phyloP scores from a whole-genome alignment of 768 basidiomycete species.

The Russula griseocarnosa region DNA sequence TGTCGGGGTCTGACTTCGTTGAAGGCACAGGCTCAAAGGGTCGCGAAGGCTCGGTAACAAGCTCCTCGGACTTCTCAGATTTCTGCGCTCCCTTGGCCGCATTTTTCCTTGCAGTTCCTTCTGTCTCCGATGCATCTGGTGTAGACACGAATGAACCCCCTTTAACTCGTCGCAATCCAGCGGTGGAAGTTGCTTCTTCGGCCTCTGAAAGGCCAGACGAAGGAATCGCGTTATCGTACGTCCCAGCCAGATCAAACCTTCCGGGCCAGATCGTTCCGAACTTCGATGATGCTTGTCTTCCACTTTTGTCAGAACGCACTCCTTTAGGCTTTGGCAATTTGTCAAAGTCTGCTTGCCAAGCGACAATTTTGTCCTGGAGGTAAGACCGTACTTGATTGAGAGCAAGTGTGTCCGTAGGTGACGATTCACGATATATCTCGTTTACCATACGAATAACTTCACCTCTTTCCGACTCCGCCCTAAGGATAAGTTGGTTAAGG shows the following conservation, averaged over 20 bases:
- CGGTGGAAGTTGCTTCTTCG: constrained; percentile 52
- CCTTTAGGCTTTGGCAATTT: constrained; percentile 71
- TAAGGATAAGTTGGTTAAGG: constrained; percentile 60
- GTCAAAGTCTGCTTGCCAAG: constrained; percentile 95
- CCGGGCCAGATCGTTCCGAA: constrained; percentile 74
- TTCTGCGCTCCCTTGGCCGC: constrained; percentile 26
- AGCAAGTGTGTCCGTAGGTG: constrained; percentile 80
- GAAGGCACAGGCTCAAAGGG: constrained; percentile 13
- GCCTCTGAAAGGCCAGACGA: constrained; percentile 71
- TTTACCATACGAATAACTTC: constrained; percentile 74
- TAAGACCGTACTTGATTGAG: constrained; percentile 82
- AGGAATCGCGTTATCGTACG: constrained; percentile 51
- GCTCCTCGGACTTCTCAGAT: neutral
- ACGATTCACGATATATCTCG: constrained; percentile 72
- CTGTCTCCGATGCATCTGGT: constrained; percentile 67
- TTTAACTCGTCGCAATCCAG: constrained; percentile 44
- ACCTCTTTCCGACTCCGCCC: constrained; percentile 70
- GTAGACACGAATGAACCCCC: constrained; percentile 62
- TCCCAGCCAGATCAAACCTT: constrained; percentile 50
- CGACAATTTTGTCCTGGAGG: constrained; percentile 89
- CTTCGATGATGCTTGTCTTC: constrained; percentile 53
- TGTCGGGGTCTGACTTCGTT: constrained; percentile 62
- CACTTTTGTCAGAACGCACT: constrained; percentile 44
- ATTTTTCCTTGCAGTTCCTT: constrained; percentile 37
- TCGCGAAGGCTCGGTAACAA: constrained; percentile 4